Percentiles rank a stretch among this genome's conserved stretches.
phyloP scores from a whole-genome alignment of 495 filamentous ascomycete genomes.

The Halenospora varia region DNA sequence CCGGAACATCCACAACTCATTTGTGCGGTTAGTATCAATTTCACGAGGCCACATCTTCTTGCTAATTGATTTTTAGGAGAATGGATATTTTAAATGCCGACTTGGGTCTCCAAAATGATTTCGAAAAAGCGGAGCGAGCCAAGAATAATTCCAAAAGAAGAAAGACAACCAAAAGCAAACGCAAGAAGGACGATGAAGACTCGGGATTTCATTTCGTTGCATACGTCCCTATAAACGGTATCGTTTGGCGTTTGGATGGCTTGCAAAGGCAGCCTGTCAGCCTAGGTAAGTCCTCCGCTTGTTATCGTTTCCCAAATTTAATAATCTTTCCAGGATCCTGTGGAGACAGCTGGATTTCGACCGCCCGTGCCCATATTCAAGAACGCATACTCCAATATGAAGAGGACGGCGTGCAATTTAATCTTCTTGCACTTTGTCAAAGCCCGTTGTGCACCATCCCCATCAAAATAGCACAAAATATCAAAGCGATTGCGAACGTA shows the following conservation, averaged over 20 bases:
- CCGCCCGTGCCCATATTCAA: conserved; percentile 35
- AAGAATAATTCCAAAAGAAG: conserved; percentile 23
- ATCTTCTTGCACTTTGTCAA: conserved; percentile 42
- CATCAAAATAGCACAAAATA: conserved; percentile 29
- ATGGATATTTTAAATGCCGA: conserved; percentile 79
- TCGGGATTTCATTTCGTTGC: conserved; percentile 82
- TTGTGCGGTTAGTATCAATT: conserved; percentile 56
- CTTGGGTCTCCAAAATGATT: conserved; percentile 60
- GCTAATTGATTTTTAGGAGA: conserved; percentile 41
- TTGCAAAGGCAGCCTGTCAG: conserved; percentile 68
- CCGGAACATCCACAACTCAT: conserved; percentile 80
- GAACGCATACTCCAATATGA: conserved; percentile 37
- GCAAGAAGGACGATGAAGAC: conserved; percentile 38
- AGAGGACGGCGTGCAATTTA: conserved; percentile 35
- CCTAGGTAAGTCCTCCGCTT: conserved; percentile 49
- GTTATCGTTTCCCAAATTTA: neutral
- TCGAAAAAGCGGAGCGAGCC: conserved; percentile 29
- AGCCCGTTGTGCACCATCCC: conserved; percentile 30
- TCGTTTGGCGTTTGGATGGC: conserved; percentile 89
- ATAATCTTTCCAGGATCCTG: neutral
- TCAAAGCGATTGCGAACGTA: conserved; percentile 29
- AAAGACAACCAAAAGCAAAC: conserved; percentile 21
- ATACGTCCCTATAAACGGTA: conserved; percentile 70
- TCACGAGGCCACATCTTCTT: neutral
- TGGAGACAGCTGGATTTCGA: conserved; percentile 35